phyloP scores from a whole-genome alignment of 345 rosid genomes.

The Murraya paniculata region DNA sequence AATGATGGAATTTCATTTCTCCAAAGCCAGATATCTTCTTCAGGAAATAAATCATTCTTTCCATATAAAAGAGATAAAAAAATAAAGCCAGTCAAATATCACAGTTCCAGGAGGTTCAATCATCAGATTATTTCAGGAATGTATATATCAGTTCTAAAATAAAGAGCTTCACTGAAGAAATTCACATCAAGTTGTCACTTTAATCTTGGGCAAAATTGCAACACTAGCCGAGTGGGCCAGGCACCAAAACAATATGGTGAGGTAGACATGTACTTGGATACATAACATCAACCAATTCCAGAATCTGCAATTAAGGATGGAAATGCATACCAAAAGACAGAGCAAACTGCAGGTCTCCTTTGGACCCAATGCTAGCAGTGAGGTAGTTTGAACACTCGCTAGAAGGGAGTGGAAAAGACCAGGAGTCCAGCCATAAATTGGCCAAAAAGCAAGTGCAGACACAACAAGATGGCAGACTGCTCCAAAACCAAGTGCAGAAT shows the following conservation, averaged over 20 bases:
- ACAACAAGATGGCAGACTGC: constrained; percentile 91
- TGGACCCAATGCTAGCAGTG: constrained; percentile 80
- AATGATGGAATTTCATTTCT: constrained; percentile 83
- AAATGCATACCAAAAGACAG: constrained; percentile 76
- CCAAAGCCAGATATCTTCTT: constrained; percentile 94
- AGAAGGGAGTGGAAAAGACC: constrained; percentile 89
- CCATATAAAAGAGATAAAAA: constrained; percentile 32
- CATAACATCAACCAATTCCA: constrained; percentile 1
- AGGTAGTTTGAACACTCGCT: constrained; percentile 64
- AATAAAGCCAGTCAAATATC: constrained; percentile 28
- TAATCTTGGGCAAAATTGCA: background rate
- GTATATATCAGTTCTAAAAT: background rate
- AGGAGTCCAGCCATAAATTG: constrained; percentile 91
- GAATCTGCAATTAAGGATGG: constrained; percentile 9
- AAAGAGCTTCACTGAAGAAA: background rate
- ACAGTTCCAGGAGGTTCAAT: constrained; percentile 12
- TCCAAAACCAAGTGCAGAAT: constrained; percentile 90
- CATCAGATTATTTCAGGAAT: constrained; percentile 1
- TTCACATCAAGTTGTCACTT: background rate
- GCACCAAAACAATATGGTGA: background rate
- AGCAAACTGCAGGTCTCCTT: constrained; percentile 95
- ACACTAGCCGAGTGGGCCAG: background rate
- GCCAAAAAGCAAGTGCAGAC: constrained; percentile 95
- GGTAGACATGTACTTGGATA: constrained; percentile 3
- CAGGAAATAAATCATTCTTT: constrained; percentile 92